Evolutionary conservation across 768 basidiomycete species (phyloP), one percentile per base, ranked within the genome.

Genomic region (Lepiota subincarnata): DNA sequence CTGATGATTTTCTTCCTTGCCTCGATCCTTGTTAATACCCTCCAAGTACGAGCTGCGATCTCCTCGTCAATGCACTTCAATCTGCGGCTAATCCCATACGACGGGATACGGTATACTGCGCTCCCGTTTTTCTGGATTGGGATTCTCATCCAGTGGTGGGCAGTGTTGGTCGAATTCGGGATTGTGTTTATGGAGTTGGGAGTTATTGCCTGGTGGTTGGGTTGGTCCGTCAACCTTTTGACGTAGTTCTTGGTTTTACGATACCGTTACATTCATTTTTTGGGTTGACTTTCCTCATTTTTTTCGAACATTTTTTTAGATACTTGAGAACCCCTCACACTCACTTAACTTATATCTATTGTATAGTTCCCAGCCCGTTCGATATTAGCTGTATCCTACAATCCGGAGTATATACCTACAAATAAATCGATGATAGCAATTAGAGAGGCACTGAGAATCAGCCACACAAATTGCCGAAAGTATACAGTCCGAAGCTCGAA

Each of bases 201-300:
- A 3, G 78, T 86, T 18, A 68, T 83, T 38, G 61, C 74, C 7
- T 91, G 89, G 88, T 91, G 89, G 89, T 62, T 79, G 51, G 87
- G 86, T 20, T 91, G 89, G 88, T 73, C 72, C 22, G 63, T 87
- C 39, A 78, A 78, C 38, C 58, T 89, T 55, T 63, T 73, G 53
- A 63, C 63, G 16, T 39, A 45, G 28, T n/a, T 55, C 12, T 47
- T 31, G 37, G 49, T 55, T 34, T 44, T 44, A 12, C 10, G 13
- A 19, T 24, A 34, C 37, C n/a, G 13, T 13, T n/a, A n/a, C 5
- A 42, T 31, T 19, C 16, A 14, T 28, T 46, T 46, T 18, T 46
- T 3, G 26, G 14, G 28, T 24, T 24, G 24, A 5, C 24, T 20
- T 20, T 6, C 10, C 18, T 31, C 44, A 8, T n/a, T 34, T 4